Conservation (phyloP, 129 eudicot genomes). For the Ambrosia trifida region DNA sequence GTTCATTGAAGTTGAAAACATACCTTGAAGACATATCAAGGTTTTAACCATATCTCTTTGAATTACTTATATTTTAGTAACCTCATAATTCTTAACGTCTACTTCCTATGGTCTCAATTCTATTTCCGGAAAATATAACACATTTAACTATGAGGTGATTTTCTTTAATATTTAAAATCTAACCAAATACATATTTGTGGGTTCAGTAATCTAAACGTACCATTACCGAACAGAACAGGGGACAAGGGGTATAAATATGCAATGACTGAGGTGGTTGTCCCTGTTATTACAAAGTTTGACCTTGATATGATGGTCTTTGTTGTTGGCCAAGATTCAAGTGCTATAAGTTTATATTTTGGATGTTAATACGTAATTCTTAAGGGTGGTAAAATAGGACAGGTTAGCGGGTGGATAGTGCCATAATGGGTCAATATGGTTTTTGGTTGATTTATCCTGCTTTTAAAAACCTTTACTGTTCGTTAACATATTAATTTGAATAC, state of each 20-base stretch:
- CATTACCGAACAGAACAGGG: slow-evolving; percentile 93
- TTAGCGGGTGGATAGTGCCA: slow-evolving; percentile 3
- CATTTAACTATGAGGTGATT: too few species aligned
- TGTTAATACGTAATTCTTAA: not conserved
- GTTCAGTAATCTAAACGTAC: slow-evolving; percentile 51
- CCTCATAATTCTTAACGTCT: not conserved
- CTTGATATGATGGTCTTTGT: slow-evolving; percentile 89
- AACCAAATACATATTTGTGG: too few species aligned
- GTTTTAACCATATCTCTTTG: slow-evolving; percentile 31
- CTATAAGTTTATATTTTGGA: slow-evolving; percentile 60
- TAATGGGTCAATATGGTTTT: not conserved
- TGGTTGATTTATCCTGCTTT: not conserved
- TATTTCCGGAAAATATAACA: too few species aligned
- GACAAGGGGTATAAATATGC: slow-evolving; percentile 77
- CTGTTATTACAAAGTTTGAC: slow-evolving; percentile 65
- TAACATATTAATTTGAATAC: not conserved
- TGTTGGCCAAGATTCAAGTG: slow-evolving; percentile 94
- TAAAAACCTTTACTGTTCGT: not conserved
- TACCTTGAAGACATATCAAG: slow-evolving; percentile 86
- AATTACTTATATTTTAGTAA: not conserved
- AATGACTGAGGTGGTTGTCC: slow-evolving; percentile 65
- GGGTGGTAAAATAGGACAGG: too few species aligned
- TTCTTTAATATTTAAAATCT: too few species aligned
- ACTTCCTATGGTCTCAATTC: too few species aligned
- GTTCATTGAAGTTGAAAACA: slow-evolving; percentile 82